These are phyloP conservation scores for Xylariaceae sp. DNA, from an alignment of 2,329 filamentous ascomycete species.

Conservation along the genomic window DNA sequence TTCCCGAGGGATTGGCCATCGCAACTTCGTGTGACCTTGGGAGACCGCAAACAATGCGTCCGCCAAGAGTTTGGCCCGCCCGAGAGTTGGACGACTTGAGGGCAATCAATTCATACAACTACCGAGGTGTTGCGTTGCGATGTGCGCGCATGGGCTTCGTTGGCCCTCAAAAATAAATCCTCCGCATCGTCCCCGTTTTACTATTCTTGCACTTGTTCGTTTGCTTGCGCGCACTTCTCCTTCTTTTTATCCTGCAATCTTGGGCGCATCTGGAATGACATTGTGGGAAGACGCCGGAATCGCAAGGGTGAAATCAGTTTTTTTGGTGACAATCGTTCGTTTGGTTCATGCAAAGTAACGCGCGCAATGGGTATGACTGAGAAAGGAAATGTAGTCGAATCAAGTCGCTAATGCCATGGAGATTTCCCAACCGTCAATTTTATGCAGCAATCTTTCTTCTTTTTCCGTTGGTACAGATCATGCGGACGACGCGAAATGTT, in stretches of 20 bases:
- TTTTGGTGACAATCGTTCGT: constrained; percentile 30
- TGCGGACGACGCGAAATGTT: constrained; percentile 16
- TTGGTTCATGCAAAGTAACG: constrained; percentile 25
- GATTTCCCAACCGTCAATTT: constrained; percentile 41
- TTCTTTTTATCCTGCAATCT: constrained; percentile 26
- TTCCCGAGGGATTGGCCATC: constrained; percentile 10
- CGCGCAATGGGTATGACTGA: constrained; percentile 34
- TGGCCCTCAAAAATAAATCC: constrained; percentile 11
- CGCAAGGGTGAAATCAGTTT: constrained; percentile 27
- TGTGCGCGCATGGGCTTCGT: constrained; percentile 1
- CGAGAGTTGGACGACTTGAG: constrained; percentile 2
- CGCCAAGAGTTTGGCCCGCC: constrained; percentile 5
- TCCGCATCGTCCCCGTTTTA: constrained; percentile 19
- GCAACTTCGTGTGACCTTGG: constrained; percentile 10
- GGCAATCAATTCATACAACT: constrained; percentile 4
- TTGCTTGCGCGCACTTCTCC: constrained; percentile 19
- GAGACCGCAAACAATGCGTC: constrained; percentile 5
- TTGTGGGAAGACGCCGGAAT: constrained; percentile 23
- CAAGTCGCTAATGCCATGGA: constrained; percentile 47
- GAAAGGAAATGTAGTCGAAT: constrained; percentile 32
- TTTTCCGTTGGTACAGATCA: constrained; percentile 38
- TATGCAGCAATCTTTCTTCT: constrained; percentile 43
- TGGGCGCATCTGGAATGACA: constrained; percentile 21
- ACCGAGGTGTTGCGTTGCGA: background rate
- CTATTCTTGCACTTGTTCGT: constrained; percentile 11